Percentiles rank a stretch among this genome's conserved stretches.
Evolutionary conservation across 768 basidiomycete genomes (phyloP).

Genomic region (Podaxis mareebaensis): DNA sequence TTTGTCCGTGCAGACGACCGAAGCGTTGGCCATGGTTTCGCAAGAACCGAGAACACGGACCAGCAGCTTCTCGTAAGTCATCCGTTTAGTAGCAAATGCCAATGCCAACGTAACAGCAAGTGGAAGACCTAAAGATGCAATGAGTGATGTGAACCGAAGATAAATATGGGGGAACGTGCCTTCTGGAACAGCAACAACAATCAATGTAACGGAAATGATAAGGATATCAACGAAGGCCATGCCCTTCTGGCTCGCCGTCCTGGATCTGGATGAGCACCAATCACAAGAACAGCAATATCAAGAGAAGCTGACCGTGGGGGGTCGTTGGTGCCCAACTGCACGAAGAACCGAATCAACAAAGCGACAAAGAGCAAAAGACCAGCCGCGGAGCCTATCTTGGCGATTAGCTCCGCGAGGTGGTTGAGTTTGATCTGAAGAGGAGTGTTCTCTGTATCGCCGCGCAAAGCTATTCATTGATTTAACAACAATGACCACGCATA

Average conservation of each 20-base stretch:
- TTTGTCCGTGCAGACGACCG: conserved; percentile 94
- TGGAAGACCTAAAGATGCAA: conserved; percentile 64
- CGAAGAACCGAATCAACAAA: conserved; percentile 94
- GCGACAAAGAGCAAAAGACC: conserved; percentile 80
- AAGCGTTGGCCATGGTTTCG: conserved; percentile 98
- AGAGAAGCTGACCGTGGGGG: conserved; percentile 51
- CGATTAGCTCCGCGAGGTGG: conserved; percentile 90
- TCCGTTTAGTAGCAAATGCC: conserved; percentile 97
- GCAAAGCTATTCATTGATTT: conserved; percentile 58
- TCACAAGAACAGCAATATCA: neutral
- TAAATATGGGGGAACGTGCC: conserved; percentile 26
- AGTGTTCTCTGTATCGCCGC: conserved; percentile 84
- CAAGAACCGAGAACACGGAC: conserved; percentile 96
- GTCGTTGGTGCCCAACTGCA: conserved; percentile 67
- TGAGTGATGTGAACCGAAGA: conserved; percentile 14
- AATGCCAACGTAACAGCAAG: conserved; percentile 95
- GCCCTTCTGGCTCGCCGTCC: conserved; percentile 79
- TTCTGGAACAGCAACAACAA: conserved; percentile 51
- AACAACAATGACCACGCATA: conserved; percentile 2
- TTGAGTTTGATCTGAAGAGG: conserved; percentile 95
- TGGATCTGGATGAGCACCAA: conserved; percentile 23
- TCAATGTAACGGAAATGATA: conserved; percentile 89
- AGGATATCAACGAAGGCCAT: conserved; percentile 90
- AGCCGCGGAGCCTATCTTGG: conserved; percentile 82
- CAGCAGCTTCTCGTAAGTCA: conserved; percentile 93